Conservation (phyloP, 2,329 filamentous ascomycete species). For the Penicillium sp. region DNA sequence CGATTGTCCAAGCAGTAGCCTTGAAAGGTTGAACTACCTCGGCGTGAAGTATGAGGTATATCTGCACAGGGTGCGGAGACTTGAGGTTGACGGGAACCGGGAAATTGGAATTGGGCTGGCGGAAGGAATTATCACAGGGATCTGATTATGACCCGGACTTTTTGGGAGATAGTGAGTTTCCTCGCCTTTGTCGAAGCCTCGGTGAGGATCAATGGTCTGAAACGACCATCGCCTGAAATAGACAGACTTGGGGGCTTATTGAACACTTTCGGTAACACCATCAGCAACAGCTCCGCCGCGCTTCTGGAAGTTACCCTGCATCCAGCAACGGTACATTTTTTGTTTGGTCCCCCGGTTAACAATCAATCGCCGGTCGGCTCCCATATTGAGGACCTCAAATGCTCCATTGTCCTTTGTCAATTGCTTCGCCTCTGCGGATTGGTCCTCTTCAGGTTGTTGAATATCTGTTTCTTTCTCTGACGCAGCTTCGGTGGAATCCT, state of each 20-base stretch:
- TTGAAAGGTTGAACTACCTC: not conserved
- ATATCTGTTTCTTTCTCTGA: constrained; percentile 1
- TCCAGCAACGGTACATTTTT: constrained; percentile 97
- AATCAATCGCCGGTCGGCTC: constrained; percentile 81
- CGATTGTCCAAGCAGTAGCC: not conserved
- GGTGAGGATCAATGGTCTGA: not conserved
- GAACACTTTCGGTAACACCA: constrained; percentile 6
- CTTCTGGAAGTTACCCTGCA: constrained; percentile 48
- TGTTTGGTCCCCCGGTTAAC: constrained; percentile 87
- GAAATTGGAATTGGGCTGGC: not conserved
- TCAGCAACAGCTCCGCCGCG: constrained; percentile 15
- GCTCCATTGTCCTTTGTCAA: constrained; percentile 26
- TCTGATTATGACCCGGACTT: not conserved
- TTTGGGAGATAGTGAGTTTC: not conserved
- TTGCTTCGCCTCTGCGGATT: constrained; percentile 11
- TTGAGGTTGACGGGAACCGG: not conserved
- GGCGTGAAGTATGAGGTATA: not conserved
- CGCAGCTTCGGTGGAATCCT: not conserved
- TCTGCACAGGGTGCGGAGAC: not conserved
- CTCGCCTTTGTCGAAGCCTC: not conserved
- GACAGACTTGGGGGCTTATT: constrained; percentile 12
- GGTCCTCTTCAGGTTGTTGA: constrained; percentile 10
- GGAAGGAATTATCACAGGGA: not conserved
- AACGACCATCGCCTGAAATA: not conserved
- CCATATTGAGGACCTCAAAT: constrained; percentile 76